A percentile compares a stretch with the other conserved stretches of the same genome.
Conservation (phyloP, 2,329 filamentous ascomycete genomes). For the Teratosphaeriaceae sp. region DNA sequence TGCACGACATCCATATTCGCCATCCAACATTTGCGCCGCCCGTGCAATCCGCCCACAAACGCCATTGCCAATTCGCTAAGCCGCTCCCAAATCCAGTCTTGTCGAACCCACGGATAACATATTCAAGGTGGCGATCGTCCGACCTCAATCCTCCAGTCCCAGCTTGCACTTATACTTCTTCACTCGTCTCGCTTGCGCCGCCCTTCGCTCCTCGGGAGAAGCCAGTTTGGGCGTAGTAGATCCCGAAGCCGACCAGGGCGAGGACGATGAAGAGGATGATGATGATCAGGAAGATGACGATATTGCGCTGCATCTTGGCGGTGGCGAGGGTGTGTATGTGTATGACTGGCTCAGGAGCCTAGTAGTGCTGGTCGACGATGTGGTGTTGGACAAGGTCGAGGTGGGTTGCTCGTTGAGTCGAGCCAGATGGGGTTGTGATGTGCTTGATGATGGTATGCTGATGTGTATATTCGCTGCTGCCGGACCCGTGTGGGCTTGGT, state of each 20-base stretch:
- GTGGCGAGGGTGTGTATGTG: conserved; percentile 4
- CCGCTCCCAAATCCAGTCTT: no score
- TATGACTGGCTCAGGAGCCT: conserved; percentile 7
- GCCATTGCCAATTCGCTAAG: no score
- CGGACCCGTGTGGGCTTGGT: neutral
- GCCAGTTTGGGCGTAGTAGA: conserved; percentile 42
- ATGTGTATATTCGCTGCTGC: neutral
- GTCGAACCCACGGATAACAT: no score
- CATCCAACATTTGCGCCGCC: neutral
- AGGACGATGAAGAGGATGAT: conserved; percentile 47
- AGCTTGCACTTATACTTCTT: conserved; percentile 23
- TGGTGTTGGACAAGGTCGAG: neutral
- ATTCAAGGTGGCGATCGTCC: no score
- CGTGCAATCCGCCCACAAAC: no score
- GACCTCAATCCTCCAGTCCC: neutral
- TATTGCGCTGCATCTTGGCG: conserved; percentile 43
- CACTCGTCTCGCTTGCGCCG: conserved; percentile 22
- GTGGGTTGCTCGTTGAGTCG: neutral
- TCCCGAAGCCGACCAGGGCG: conserved; percentile 42
- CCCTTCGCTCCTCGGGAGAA: conserved; percentile 22
- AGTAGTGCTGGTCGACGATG: conserved; percentile 3
- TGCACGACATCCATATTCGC: no score
- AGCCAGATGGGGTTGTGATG: no score
- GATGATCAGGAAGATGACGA: conserved; percentile 48
- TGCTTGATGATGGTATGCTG: no score